Conservation (phyloP, 2,329 filamentous ascomycete species). For the Corniculantispora saksenae region DNA sequence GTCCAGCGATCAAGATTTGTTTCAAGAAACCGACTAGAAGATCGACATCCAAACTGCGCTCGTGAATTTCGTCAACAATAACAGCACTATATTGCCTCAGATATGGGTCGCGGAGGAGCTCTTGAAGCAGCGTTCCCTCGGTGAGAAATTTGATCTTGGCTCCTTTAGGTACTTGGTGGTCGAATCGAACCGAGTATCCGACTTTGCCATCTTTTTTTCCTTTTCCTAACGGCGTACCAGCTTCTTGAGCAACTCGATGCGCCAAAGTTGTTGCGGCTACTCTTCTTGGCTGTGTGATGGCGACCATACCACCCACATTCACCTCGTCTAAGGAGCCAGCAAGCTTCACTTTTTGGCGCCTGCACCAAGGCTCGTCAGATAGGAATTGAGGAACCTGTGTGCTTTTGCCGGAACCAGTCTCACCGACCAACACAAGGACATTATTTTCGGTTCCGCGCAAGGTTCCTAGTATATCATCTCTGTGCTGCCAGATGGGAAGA, state of each 20-base stretch:
- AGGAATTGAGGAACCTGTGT: conserved; percentile 95
- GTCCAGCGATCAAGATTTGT: conserved; percentile 66
- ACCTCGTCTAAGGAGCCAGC: conserved; percentile 41
- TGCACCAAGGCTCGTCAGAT: conserved; percentile 76
- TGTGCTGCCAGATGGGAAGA: conserved; percentile 79
- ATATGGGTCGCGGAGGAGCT: conserved; percentile 82
- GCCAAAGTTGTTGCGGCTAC: conserved; percentile 93
- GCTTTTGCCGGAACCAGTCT: conserved; percentile 95
- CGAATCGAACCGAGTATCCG: conserved; percentile 94
- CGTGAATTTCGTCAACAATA: conserved; percentile 95
- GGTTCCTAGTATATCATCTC: conserved; percentile 65
- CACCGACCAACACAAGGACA: conserved; percentile 83
- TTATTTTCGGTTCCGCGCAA: conserved; percentile 60
- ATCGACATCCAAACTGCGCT: conserved; percentile 92
- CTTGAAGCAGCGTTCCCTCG: conserved; percentile 93
- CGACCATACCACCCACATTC: conserved; percentile 75
- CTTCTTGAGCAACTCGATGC: conserved; percentile 80
- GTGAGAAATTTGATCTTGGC: conserved; percentile 91
- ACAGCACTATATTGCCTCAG: conserved; percentile 85
- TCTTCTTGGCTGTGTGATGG: conserved; percentile 89
- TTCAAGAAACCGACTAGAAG: conserved; percentile 85
- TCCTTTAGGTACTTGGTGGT: conserved; percentile 79
- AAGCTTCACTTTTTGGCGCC: conserved; percentile 55
- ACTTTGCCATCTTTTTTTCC: conserved; percentile 55
- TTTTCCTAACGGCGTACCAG: conserved; percentile 53